Evolutionary conservation across 805 yeast genomes (phyloP), one percentile per base, ranked within the genome.

Genomic region (Kluyveromyces siamensis): DNA sequence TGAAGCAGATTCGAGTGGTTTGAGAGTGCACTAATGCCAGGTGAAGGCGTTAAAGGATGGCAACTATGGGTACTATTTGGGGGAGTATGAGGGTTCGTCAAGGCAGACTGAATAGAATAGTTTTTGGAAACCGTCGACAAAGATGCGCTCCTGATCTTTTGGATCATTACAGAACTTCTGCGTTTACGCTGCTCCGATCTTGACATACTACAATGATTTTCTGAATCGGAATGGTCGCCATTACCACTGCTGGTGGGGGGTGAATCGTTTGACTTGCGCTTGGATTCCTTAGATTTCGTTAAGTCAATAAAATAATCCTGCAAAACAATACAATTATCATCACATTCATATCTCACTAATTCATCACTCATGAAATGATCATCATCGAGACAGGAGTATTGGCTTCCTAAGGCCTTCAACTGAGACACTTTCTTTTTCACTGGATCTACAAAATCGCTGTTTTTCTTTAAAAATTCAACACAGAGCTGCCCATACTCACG

Each of bases 401-500:
- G 19, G 30, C 40, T 37, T 40, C 52, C 52, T 21, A 25, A 19
- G 8, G 35, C 27, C 44, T 50, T 55, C 33, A 52, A 49, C 37
- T 52, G 47, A 27, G 51, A 52, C 10, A 57, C 56, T 13, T 50
- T 52, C 18, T 45, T 41, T 37, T 51, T 46, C 47, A 58, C 55
- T 9, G 60, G 55, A 43, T 52, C 53, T 49, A 57, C 51, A 45
- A 57, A 44, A 37, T 52, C 55, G 40, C 52, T 52, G 44, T 55
- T 57, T 38, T 65, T 64, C 52, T 74, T 74, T 55, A 82, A 70
- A 56, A 65, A 80, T 53, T 78, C 82, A 72, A 79, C 83, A 61
- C 95, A 85, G 53, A 81, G 80, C 60, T 87, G 95, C 46, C 96
- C 96, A 59, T 87, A 87, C 7, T 87, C 83, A 70, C 87, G 86